A percentile compares a stretch with the other conserved stretches of the same genome.
Evolutionary conservation across 257 asterid species (phyloP).

Genomic region (Scutellaria baicalensis): DNA sequence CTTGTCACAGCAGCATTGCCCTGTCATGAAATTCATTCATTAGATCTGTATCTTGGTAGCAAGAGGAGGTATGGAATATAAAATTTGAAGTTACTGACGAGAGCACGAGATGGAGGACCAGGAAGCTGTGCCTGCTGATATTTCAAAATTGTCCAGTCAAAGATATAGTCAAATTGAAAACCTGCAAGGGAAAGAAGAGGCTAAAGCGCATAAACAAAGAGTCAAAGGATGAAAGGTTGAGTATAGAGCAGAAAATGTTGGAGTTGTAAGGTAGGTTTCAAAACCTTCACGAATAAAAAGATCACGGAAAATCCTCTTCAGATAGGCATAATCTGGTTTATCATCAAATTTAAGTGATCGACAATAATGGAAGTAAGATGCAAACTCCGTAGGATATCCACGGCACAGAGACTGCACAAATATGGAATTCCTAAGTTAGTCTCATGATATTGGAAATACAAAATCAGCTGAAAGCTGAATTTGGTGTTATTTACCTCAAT

Average conservation of each 20-base stretch:
- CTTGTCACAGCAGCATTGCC: constrained; percentile 55
- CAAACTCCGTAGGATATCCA: constrained; percentile 79
- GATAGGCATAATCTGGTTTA: constrained; percentile 77
- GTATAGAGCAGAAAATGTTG: not conserved
- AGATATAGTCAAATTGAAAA: constrained; percentile 72
- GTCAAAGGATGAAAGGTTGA: not conserved
- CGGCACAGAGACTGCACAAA: constrained; percentile 56
- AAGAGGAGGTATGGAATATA: not conserved
- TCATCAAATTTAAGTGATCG: constrained; percentile 82
- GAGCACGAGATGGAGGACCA: constrained; percentile 65
- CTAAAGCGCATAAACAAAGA: not conserved
- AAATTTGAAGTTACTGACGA: constrained; percentile 40
- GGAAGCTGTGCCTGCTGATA: constrained; percentile 76
- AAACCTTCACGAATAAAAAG: constrained; percentile 87
- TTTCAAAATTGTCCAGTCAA: constrained; percentile 86
- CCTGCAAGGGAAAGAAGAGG: constrained; percentile 33
- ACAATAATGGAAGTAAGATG: constrained; percentile 84
- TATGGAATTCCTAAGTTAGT: constrained; percentile 13
- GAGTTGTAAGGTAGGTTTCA: not conserved
- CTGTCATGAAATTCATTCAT: constrained; percentile 26
- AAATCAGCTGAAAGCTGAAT: not conserved
- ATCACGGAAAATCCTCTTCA: constrained; percentile 75
- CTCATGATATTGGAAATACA: not conserved
- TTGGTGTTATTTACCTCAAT: constrained; percentile 49
- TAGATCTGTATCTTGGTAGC: not conserved